Evolutionary conservation across 2,329 filamentous ascomycete genomes (phyloP).

Genomic region (Aspergillus fructus): DNA sequence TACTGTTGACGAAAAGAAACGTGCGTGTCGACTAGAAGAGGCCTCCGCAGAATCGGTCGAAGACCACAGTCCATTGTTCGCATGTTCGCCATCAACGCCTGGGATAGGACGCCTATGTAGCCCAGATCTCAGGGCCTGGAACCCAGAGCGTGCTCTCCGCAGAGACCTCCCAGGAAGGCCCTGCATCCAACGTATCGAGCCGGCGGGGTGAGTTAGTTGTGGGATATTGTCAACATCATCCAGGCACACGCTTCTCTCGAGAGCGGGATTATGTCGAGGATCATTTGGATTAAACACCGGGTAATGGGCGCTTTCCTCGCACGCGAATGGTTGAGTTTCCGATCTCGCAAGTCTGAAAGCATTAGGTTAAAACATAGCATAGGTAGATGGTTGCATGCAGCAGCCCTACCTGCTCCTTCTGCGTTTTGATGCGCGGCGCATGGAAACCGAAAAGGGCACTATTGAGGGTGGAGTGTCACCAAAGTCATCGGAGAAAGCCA

Average conservation of each 20-base stretch:
- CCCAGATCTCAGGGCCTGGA: constrained; percentile 30
- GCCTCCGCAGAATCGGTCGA: constrained; percentile 22
- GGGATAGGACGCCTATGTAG: constrained; percentile 22
- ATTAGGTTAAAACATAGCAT: background rate
- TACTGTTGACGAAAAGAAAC: constrained; percentile 19
- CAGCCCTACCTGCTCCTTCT: constrained; percentile 25
- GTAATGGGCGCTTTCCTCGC: constrained; percentile 35
- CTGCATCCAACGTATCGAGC: constrained; percentile 26
- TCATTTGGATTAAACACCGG: constrained; percentile 37
- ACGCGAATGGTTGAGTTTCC: constrained; percentile 21
- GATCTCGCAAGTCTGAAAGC: constrained; percentile 11
- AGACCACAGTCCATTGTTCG: constrained; percentile 13
- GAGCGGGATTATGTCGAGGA: constrained; percentile 35
- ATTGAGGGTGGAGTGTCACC: constrained; percentile 11
- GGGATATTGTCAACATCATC: constrained; percentile 14
- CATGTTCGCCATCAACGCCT: background rate
- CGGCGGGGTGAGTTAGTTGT: constrained; percentile 15
- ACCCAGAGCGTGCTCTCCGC: constrained; percentile 31
- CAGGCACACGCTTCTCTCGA: constrained; percentile 10
- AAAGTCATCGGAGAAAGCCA: constrained; percentile 8
- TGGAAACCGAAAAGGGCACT: constrained; percentile 22
- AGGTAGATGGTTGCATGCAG: background rate
- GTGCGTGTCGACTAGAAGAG: constrained; percentile 13
- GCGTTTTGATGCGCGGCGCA: constrained; percentile 19
- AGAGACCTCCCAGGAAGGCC: constrained; percentile 29